Evolutionary conservation across 139 green algal genomes (phyloP).

Genomic region (Tetradesmus lagerheimii): DNA sequence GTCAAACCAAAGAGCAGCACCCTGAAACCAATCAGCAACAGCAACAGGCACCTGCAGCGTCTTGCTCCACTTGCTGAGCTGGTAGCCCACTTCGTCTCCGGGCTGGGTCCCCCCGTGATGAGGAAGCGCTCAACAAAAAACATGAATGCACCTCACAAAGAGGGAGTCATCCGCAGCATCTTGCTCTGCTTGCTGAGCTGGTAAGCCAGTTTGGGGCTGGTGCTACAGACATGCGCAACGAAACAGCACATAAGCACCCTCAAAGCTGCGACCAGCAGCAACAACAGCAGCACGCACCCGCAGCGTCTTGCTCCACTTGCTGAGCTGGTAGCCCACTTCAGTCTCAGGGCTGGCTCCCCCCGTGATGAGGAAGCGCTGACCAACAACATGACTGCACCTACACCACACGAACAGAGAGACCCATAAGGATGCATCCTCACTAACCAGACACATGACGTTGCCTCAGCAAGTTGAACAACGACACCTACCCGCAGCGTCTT

Average conservation of each 20-base stretch:
- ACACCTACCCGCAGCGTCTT: conserved; percentile 84
- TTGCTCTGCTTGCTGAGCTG: neutral
- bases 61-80: conserved; percentile 41
- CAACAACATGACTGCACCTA: too few relatives aligned
- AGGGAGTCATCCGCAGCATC: neutral
- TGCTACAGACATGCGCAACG: too few relatives aligned
- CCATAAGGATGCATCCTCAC: too few relatives aligned
- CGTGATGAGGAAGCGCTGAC: conserved; percentile 79
- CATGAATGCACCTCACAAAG: too few relatives aligned
- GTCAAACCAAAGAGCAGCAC: too few relatives aligned
- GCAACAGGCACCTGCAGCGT: neutral
- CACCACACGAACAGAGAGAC: too few relatives aligned
- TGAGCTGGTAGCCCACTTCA: conserved; percentile 88
- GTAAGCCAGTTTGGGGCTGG: too few relatives aligned
- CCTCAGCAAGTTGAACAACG: conserved; percentile 69
- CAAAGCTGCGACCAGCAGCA: too few relatives aligned
- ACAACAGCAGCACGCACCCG: conserved; percentile 52
- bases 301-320: conserved; percentile 91
- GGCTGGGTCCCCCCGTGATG: conserved; percentile 88
- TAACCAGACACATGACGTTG: conserved; percentile 91
- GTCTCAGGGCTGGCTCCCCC: conserved; percentile 95
- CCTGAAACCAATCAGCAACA: neutral
- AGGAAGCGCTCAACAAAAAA: conserved; percentile 67
- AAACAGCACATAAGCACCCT: too few relatives aligned
- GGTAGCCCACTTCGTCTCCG: conserved; percentile 76